Base-by-base conservation (phyloP, 495 filamentous ascomycete species). In the Delitschia confertaspora region DNA sequence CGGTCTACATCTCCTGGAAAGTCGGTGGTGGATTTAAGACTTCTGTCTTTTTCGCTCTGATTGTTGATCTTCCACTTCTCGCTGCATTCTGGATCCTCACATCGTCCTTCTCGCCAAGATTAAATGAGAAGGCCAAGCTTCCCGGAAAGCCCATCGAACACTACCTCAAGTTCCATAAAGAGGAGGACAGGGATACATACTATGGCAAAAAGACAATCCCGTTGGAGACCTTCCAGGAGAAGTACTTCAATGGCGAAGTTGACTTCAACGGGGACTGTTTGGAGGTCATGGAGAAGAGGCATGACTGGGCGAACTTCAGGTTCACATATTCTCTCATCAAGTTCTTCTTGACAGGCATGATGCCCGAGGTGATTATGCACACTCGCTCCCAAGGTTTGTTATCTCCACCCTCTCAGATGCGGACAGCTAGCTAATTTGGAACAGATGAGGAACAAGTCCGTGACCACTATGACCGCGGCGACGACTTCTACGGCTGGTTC, bases 401-500 rank as follows among this genome's bases (percentile, higher is more conserved):
- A 14, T 26, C 11, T n/a, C 4, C 11, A 13, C 25, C 13, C 17
- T 5, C 16, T 18, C 16, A 8, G 11, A 27, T 33, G 22, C 32
- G 10, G 13, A 20, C 11, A 8, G 9, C 11, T 24, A 27, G 36
- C 13, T 48, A 13, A 45, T 42, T 13, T 23, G 11, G 7, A 30
- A n/a, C n/a, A 81, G 85, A 88, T 58, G 83, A 88, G 67, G 83
- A 88, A 63, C 85, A 93, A 68, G 81, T 89, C 30, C 83, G 85
- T 47, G 80, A 81, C 50, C 82, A 88, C 65, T 89, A 93, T 63
- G 85, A 89, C 69, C 76, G 82, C 55, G 85, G 85, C 53, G 82
- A 91, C 63, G 85, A 93, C 65, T 84, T 85, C 65, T 93, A 93
- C 68, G 76, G 71, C 61, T 93, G 83, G 82, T 89, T 89, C 69